Evolutionary conservation across 768 basidiomycete species (phyloP).

Genomic region (Auriscalpium vulgare): DNA sequence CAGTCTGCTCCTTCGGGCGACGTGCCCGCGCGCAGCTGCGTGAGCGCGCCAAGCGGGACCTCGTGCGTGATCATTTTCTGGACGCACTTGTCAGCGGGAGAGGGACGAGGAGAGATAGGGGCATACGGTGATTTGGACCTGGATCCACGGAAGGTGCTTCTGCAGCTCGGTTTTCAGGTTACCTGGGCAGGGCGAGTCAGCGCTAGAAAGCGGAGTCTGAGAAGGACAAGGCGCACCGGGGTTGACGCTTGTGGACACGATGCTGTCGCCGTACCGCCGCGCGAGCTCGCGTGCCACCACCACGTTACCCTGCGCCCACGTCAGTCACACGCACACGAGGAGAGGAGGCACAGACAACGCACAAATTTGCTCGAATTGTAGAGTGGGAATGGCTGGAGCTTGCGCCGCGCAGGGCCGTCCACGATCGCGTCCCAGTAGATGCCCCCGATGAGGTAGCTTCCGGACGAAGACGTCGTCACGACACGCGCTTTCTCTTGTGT

Average conservation of each 20-base stretch:
- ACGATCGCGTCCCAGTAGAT: slow-evolving; percentile 32
- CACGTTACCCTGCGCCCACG: slow-evolving; percentile 27
- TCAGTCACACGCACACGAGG: neutral
- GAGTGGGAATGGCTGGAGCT: slow-evolving; percentile 3
- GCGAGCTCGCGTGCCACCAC: slow-evolving; percentile 39
- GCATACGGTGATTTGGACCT: neutral
- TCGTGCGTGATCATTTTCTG: slow-evolving; percentile 1
- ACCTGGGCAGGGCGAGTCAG: neutral
- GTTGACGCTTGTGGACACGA: slow-evolving; percentile 39
- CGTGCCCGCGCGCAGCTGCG: slow-evolving; percentile 36
- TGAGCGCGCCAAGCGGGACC: slow-evolving; percentile 27
- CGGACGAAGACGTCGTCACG: slow-evolving; percentile 36
- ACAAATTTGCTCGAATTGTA: slow-evolving; percentile 40
- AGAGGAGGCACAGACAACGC: slow-evolving; percentile 3
- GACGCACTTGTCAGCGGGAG: neutral
- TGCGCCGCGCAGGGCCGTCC: slow-evolving; percentile 18
- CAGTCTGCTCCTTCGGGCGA: slow-evolving; percentile 27
- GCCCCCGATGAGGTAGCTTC: slow-evolving; percentile 21
- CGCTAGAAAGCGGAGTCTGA: neutral
- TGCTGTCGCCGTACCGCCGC: slow-evolving; percentile 36
- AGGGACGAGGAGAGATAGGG: neutral
- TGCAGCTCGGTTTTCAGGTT: neutral
- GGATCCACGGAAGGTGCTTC: neutral
- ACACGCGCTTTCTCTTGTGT: slow-evolving; percentile 36
- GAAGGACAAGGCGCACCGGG: slow-evolving; percentile 20